Percentiles rank a stretch among this genome's conserved stretches.
These are phyloP conservation scores for Diaporthe ampelina DNA, from an alignment of 2,329 filamentous ascomycete genomes.

Conservation along the genomic window DNA sequence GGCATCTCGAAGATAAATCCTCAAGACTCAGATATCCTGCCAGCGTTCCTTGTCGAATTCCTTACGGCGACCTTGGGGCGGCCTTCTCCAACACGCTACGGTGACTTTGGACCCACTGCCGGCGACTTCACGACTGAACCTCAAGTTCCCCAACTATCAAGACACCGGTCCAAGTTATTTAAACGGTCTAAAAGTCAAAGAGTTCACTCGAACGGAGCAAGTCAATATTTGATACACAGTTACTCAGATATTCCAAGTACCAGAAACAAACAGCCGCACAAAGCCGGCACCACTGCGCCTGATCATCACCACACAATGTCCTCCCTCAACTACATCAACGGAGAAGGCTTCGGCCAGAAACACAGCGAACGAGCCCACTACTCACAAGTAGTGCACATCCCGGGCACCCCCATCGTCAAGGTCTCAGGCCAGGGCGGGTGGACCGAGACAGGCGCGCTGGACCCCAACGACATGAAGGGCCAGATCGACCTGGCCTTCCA, in stretches of 20 bases:
- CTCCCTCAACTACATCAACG: slow-evolving; percentile 18
- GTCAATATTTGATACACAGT: not conserved
- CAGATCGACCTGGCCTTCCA: slow-evolving; percentile 12
- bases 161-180: not conserved
- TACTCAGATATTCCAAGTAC: not conserved
- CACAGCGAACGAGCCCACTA: slow-evolving; percentile 1
- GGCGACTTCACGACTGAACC: not conserved
- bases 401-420: slow-evolving; percentile 1
- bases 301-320: not conserved
- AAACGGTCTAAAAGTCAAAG: not conserved
- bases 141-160: slow-evolving; percentile 5
- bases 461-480: slow-evolving; percentile 3
- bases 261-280: not conserved
- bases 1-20: not conserved
- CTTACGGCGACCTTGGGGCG: not conserved
- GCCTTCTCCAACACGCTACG: slow-evolving; percentile 9
- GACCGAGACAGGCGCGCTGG: not conserved
- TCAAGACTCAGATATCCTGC: not conserved
- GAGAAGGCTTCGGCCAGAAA: not conserved
- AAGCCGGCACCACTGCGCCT: not conserved
- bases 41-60: not conserved
- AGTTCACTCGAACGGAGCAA: too few relatives aligned
- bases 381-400: slow-evolving; percentile 7
- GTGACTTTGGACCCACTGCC: slow-evolving; percentile 2
- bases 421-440: slow-evolving; percentile 14